Percentiles rank a stretch among this genome's conserved stretches.
These are phyloP conservation scores for Solanum bulbocastanum DNA, from an alignment of 257 asterid species.

Conservation along the genomic window DNA sequence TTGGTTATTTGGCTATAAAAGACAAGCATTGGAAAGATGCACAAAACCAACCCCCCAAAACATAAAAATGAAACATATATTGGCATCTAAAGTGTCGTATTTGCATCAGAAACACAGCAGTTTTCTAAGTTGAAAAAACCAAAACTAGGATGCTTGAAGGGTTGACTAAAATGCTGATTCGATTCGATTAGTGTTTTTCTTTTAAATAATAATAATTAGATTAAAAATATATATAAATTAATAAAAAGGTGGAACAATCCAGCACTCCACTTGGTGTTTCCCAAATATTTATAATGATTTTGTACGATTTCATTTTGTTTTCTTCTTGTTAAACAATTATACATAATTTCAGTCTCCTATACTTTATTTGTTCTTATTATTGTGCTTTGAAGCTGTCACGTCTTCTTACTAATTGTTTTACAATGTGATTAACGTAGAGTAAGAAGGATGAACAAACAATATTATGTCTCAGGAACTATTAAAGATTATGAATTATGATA, in stretches of 20 bases:
- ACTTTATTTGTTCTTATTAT: neutral
- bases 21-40: neutral
- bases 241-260: slow-evolving; percentile 9
- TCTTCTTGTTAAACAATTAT: neutral
- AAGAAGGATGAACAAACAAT: neutral
- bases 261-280: slow-evolving; percentile 11
- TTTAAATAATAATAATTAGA: neutral
- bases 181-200: neutral
- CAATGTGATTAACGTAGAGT: neutral
- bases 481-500: too few relatives aligned
- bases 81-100: neutral
- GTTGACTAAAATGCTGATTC: slow-evolving; percentile 29
- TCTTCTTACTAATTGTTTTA: neutral
- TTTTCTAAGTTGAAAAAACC: neutral
- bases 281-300: neutral
- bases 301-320: slow-evolving; percentile 1
- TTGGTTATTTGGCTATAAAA: neutral
- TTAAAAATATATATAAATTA: neutral
- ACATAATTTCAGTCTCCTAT: neutral
- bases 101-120: neutral
- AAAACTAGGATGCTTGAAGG: slow-evolving; percentile 8
- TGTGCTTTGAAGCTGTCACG: neutral
- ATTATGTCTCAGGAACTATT: neutral
- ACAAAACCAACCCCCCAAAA: neutral
- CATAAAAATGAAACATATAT: neutral